Evolutionary conservation across 805 yeast genomes (phyloP), one percentile per base, ranked within the genome.

Genomic region (Tetrapisispora namnaoensis): DNA sequence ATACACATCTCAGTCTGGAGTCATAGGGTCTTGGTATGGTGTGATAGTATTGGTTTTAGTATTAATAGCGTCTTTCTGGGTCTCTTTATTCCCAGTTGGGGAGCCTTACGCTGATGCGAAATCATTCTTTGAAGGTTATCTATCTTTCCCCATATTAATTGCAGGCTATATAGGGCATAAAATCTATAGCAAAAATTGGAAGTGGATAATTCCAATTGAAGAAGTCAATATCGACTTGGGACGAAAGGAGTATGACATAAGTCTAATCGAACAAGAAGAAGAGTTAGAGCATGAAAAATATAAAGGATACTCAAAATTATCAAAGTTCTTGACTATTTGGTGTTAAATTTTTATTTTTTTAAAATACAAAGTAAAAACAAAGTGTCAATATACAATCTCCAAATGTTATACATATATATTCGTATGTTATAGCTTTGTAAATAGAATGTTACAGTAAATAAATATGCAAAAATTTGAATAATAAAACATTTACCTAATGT

Each of bases 11-110:
- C 81, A 77, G 54, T 71, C 76, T 32, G 93, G 93, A 51, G 63
- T 79, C 37, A 66, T 57, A 49, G 90, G 90, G 39, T 80, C 90
- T 2, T 61, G 62, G 53, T 74, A 74, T 55, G 90, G 91, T 49
- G 61, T 76, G 24, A 28, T 66, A 9, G 67, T 86, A 48, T 75
- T 80, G 59, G 50, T 73, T 45, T 65, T 82, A 52, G 80, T 84
- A 44, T 67, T 86, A 42, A 68, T 77, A 44, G 84, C 87, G 37
- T 86, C 83, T 62, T 84, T 86, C 71, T 85, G 90, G 90, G 72
- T 80, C 48, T 86, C 90, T 2, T 68, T 84, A 44, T 84, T 72
- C 72, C 91, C 91, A 47, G 59, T 77, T 36, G 78, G 79, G n/a
- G 74, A 77, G 13, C 67, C 56, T 3, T 49, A 68, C 10, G 78